Evolutionary conservation across 2,329 filamentous ascomycete genomes (phyloP).

Genomic region (Trichoderma aggressivum): DNA sequence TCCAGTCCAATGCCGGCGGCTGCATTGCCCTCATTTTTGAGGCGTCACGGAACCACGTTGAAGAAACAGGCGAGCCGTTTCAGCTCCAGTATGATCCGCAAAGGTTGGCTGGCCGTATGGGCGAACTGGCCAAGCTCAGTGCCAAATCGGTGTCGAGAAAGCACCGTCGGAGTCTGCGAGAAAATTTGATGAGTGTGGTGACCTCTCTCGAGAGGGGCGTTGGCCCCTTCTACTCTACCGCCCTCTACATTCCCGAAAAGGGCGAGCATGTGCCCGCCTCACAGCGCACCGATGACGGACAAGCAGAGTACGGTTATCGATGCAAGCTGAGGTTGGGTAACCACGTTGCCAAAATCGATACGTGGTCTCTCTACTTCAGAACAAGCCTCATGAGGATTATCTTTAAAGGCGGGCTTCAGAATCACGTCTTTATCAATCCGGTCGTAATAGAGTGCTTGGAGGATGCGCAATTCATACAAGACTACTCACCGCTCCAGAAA

Average conservation of each 20-base stretch:
- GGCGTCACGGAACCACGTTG: constrained; percentile 52
- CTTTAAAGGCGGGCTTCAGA: constrained; percentile 44
- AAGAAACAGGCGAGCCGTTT: constrained; percentile 47
- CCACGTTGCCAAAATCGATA: constrained; percentile 44
- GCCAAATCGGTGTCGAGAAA: constrained; percentile 50
- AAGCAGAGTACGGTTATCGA: constrained; percentile 51
- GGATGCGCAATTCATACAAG: constrained; percentile 35
- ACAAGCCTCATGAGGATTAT: constrained; percentile 48
- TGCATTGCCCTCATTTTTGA: constrained; percentile 84
- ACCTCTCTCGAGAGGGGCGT: constrained; percentile 53
- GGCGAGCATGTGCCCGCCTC: constrained; percentile 43
- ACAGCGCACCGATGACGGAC: constrained; percentile 41
- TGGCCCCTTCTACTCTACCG: constrained; percentile 53
- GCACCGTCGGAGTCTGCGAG: constrained; percentile 46
- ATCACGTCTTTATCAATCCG: constrained; percentile 38
- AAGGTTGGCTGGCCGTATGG: constrained; percentile 46
- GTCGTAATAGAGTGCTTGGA: constrained; percentile 39
- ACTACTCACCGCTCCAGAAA: constrained; percentile 17
- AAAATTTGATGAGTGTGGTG: constrained; percentile 49
- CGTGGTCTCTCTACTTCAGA: constrained; percentile 49
- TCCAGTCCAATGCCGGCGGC: constrained; percentile 74
- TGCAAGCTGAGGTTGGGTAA: constrained; percentile 49
- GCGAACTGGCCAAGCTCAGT: constrained; percentile 44
- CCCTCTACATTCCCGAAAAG: constrained; percentile 37
- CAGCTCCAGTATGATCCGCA: constrained; percentile 51